Percentiles rank a stretch among this genome's conserved stretches.
Conservation (phyloP, 257 asterid genomes). For the Solanum sitiens region DNA sequence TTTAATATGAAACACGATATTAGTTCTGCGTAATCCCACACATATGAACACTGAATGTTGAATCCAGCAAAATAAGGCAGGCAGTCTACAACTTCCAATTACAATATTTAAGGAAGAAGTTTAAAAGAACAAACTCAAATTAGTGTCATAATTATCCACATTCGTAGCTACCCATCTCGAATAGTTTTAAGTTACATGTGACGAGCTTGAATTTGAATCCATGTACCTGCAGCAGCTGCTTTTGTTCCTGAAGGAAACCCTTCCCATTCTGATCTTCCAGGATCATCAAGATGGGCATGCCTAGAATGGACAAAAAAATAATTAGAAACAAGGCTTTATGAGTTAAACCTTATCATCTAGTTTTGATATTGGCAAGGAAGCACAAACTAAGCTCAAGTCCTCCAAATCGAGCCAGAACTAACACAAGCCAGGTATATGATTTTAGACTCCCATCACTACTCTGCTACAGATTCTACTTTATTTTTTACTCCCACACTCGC, state of each 20-base stretch:
- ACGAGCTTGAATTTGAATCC: neutral
- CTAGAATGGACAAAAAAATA: constrained; percentile 18
- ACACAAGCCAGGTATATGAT: neutral
- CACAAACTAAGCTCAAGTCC: neutral
- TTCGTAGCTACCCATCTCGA: neutral
- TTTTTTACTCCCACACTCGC: neutral
- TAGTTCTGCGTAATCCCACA: neutral
- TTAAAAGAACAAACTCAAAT: neutral
- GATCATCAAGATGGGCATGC: constrained; percentile 92
- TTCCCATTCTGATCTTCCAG: constrained; percentile 98
- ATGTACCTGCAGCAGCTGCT: constrained; percentile 95
- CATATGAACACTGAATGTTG: neutral
- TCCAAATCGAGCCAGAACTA: neutral
- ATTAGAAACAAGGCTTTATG: neutral
- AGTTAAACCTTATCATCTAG: neutral
- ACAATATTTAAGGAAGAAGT: neutral
- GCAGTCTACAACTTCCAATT: neutral
- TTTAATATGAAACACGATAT: neutral
- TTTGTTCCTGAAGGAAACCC: constrained; percentile 96
- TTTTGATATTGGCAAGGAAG: neutral
- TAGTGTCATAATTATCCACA: neutral
- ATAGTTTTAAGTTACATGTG: neutral
- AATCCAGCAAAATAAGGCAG: neutral
- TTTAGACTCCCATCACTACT: neutral
- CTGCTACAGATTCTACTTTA: neutral